Evolutionary conservation across 257 asterid species (phyloP), one percentile per base, ranked within the genome.

Genomic region (Thymus quinquecostatus): DNA sequence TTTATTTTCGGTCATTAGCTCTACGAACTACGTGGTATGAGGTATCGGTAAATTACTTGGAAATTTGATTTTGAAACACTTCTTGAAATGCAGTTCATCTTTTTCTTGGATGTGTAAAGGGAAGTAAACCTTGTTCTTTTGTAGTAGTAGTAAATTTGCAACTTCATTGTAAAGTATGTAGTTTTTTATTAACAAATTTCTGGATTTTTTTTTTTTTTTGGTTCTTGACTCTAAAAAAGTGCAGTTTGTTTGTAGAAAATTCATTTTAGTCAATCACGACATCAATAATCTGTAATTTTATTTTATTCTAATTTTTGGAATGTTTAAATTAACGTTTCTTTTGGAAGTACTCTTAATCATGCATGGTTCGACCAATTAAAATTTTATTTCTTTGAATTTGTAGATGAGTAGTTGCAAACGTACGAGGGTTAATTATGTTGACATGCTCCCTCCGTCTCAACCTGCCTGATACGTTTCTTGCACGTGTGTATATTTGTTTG

Each of bases 351-450:
- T 7, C 59, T 11, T 7, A 44, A 44, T 44, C 49, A 21, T 54
- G 34, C 12, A 21, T 54, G 34, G 4, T 54, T 54, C 5, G 12
- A 29, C 59, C 3, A 29, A 21, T 8, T 54, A 27, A 54, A 54
- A 53, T 8, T 0, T 21, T 8, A 1, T 8, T 27, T 21, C 2
- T 6, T 54, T 54, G 11, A 14, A 21, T 30, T 54, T 27, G 4
- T 54, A 54, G 13, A 54, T 54, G 33, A 53, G 59, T 27, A 7
- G 59, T 21, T 53, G 59, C 33, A 53, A 53, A 53, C 59, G 59
- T 53, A 8, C 8, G 3, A 6, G 59, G 27, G 59, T 53, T 53
- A 53, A 53, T 27, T 53, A 53, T 27, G 32, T 53, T 21, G 33
- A n/a, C 30, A 14, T 5, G 14, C 0, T 1, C 6, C 7, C 4